A percentile compares a stretch with the other conserved stretches of the same genome.
phyloP scores from a whole-genome alignment of 1,139 yeast species.

The Hyphopichia burtonii region DNA sequence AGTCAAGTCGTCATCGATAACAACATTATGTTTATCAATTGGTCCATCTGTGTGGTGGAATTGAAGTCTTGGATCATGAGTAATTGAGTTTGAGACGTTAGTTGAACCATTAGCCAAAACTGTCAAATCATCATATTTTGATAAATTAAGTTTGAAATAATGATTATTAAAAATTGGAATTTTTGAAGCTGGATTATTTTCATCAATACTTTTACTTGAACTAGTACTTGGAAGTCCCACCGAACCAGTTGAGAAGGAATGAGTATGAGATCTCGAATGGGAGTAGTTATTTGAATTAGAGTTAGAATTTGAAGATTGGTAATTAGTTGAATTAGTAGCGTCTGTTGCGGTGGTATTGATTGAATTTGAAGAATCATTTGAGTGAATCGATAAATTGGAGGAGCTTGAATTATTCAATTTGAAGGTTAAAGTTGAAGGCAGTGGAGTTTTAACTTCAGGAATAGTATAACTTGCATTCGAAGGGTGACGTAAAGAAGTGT shows the following conservation, averaged over 20 bases:
- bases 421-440: constrained; percentile 1
- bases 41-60: constrained; percentile 18
- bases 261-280: constrained; percentile 1
- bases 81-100: constrained; percentile 2
- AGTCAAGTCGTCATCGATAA: constrained; percentile 33
- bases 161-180: constrained; percentile 41
- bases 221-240: not conserved
- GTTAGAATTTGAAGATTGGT: not conserved
- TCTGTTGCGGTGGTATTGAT: constrained; percentile 4
- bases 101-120: constrained; percentile 6
- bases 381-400: constrained; percentile 28
- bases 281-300: not conserved
- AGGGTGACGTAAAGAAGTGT: not conserved
- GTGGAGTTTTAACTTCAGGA: constrained; percentile 2
- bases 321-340: constrained; percentile 1
- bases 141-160: constrained; percentile 34
- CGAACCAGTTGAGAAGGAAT: not conserved
- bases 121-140: constrained; percentile 37
- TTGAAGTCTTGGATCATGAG: constrained; percentile 12
- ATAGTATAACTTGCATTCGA: not conserved
- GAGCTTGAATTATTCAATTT: constrained; percentile 10
- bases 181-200: constrained; percentile 18
- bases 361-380: constrained; percentile 22
- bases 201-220: not conserved
- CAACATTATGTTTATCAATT: constrained; percentile 26